Conservation (phyloP, 179 eudicot genomes). For the Actinidia polygama region DNA sequence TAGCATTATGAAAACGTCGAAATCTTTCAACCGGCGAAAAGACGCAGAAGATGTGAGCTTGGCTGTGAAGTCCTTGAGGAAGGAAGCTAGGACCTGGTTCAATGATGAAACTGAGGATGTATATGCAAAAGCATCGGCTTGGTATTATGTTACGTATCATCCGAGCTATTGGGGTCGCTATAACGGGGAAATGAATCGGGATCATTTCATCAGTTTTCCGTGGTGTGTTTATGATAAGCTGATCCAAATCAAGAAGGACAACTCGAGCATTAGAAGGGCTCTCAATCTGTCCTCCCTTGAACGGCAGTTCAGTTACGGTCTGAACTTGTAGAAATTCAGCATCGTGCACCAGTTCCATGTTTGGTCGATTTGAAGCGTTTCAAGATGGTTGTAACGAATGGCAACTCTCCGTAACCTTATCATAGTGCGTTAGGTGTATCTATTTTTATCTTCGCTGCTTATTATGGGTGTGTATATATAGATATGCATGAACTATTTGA, state of each 20-base stretch:
- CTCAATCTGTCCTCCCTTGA: conserved; percentile 26
- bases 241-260: conserved; percentile 66
- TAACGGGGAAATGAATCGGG: conserved; percentile 63
- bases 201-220: conserved; percentile 83
- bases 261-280: conserved; percentile 21
- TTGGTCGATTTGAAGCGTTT: neutral
- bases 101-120: conserved; percentile 36
- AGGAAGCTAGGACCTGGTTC: conserved; percentile 81
- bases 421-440: neutral
- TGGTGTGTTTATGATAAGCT: conserved; percentile 90
- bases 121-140: conserved; percentile 86
- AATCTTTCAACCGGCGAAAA: conserved; percentile 65
- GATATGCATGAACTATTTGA: neutral
- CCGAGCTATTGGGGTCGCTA: conserved; percentile 62
- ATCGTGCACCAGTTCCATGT: too few species aligned
- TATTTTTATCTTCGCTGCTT: neutral
- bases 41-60: conserved; percentile 73
- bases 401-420: neutral
- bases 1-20: conserved; percentile 77
- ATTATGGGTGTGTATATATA: neutral
- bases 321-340: conserved; percentile 24
- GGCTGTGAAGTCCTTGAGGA: conserved; percentile 76
- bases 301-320: conserved; percentile 20
- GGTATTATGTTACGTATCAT: conserved; percentile 90
- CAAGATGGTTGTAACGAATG: neutral